Percentiles rank a stretch among this genome's conserved stretches.
Conservation (phyloP, 2,329 filamentous ascomycete species). For the Acrodontium crateriforme region DNA sequence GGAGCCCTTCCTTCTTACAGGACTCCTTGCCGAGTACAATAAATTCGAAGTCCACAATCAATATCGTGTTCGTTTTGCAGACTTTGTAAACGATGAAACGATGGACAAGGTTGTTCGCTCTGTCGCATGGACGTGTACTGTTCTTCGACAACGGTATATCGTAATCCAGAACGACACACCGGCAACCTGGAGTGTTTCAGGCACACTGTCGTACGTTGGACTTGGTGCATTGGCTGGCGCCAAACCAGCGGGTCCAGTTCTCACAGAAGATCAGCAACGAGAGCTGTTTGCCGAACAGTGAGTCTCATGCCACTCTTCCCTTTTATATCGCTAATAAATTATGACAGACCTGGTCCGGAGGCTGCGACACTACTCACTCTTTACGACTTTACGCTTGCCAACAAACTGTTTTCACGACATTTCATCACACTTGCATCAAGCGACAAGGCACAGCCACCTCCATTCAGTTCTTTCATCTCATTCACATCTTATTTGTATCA, state of each 20-base stretch:
- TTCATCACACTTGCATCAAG: conserved; percentile 42
- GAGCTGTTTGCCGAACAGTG: conserved; percentile 67
- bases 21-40: conserved; percentile 91
- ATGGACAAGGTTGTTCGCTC: conserved; percentile 71
- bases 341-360: conserved; percentile 57
- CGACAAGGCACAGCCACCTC: conserved; percentile 25
- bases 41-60: conserved; percentile 98
- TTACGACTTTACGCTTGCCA: conserved; percentile 88
- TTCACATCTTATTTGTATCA: conserved; percentile 86
- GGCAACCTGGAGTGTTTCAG: conserved; percentile 74
- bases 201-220: conserved; percentile 71
- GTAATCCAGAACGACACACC: conserved; percentile 80
- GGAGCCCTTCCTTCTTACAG: conserved; percentile 68
- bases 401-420: conserved; percentile 87
- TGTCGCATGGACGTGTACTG: conserved; percentile 57
- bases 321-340: conserved; percentile 7
- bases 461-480: conserved; percentile 70
- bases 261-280: conserved; percentile 69
- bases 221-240: conserved; percentile 56
- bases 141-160: conserved; percentile 61
- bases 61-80: conserved; percentile 78
- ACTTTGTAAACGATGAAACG: conserved; percentile 84
- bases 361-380: conserved; percentile 69
- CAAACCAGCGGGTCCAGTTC: conserved; percentile 44
- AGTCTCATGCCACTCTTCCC: conserved; percentile 26